Evolutionary conservation across 495 filamentous ascomycete genomes (phyloP).

Genomic region (Amphirosellinia nigrospora): DNA sequence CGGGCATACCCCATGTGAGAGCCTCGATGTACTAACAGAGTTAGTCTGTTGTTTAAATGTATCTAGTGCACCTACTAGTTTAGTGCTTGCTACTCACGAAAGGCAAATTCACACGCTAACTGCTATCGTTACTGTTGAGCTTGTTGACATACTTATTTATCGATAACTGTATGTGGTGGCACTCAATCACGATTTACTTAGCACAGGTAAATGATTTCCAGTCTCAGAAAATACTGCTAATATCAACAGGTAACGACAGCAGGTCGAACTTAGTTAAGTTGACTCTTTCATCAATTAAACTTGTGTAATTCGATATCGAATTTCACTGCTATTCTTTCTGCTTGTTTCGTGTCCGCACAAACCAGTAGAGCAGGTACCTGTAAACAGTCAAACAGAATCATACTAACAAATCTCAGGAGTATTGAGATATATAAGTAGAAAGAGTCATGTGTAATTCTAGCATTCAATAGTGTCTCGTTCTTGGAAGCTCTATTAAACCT

Average conservation of each 20-base stretch:
- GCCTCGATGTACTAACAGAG: background rate
- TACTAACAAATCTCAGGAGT: no score
- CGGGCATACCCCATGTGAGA: background rate
- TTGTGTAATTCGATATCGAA: background rate
- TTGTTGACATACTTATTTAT: background rate
- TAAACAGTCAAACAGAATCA: background rate
- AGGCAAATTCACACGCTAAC: background rate
- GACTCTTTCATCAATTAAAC: background rate
- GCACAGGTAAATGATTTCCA: background rate
- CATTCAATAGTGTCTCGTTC: background rate
- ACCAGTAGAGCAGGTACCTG: background rate
- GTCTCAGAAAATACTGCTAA: background rate
- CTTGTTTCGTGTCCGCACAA: background rate
- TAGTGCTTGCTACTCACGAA: background rate
- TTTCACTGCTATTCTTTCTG: background rate
- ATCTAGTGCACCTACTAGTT: no score
- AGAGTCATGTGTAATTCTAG: background rate
- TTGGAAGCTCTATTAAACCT: background rate
- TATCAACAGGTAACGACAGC: background rate
- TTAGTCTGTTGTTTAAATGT: background rate
- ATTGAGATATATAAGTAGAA: no score
- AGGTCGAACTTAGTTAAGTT: background rate
- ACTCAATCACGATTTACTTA: no score
- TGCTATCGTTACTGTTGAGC: background rate
- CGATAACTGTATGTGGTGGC: no score